A percentile compares a stretch with the other conserved stretches of the same genome.
Conservation (phyloP, 129 eudicot species). For the Ambrosia artemisiifolia region DNA sequence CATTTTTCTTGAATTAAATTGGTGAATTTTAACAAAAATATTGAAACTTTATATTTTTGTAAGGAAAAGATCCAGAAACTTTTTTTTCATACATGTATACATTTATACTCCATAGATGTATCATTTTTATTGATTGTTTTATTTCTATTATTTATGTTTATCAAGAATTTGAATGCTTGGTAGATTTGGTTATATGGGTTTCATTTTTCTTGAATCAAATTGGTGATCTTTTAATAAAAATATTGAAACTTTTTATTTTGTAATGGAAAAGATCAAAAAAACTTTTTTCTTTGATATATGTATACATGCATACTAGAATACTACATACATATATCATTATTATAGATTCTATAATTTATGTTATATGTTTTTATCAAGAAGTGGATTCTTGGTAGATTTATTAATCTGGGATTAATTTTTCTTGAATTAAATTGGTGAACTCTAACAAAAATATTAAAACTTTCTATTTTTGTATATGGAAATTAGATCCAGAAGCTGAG, state of each 20-base stretch:
- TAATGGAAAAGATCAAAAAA: conserved; percentile 36
- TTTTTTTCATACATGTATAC: too few species aligned
- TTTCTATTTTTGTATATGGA: conserved; percentile 11
- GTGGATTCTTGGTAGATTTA: too few species aligned
- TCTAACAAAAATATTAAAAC: conserved; percentile 2
- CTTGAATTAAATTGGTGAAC: conserved; percentile 5
- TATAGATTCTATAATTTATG: not conserved
- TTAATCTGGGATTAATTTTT: conserved; percentile 3
- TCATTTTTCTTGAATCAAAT: not conserved
- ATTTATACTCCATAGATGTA: too few species aligned
- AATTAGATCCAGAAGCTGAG: conserved; percentile 75
- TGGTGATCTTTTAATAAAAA: not conserved
- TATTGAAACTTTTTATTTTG: conserved; percentile 8
- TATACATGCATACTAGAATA: not conserved
- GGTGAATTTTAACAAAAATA: not conserved
- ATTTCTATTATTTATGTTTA: too few species aligned
- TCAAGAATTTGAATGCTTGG: too few species aligned
- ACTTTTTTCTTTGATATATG: conserved; percentile 4
- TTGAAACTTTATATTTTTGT: conserved; percentile 10
- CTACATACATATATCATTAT: not conserved
- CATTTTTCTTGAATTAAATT: conserved; percentile 11
- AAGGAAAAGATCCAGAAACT: conserved; percentile 46
- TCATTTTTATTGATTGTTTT: too few species aligned
- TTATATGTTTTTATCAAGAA: not conserved
- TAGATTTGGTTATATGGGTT: too few species aligned